A percentile compares a stretch with the other conserved stretches of the same genome.
Evolutionary conservation across 140 eudicot species (phyloP).

Genomic region (Oenanthe javanica): DNA sequence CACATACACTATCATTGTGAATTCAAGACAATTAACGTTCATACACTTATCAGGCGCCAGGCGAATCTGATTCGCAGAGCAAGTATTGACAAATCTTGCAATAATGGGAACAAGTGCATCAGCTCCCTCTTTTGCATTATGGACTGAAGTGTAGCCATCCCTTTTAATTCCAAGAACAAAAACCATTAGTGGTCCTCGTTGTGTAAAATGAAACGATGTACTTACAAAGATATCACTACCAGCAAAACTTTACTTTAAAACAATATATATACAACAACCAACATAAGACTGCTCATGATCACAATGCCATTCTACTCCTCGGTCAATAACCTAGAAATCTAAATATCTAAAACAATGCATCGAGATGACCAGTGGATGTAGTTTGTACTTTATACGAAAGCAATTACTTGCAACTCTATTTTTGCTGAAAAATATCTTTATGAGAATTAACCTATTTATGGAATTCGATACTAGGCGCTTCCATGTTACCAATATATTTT

Average conservation of each 20-base stretch:
- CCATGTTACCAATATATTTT: background rate
- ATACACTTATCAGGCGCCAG: constrained; percentile 79
- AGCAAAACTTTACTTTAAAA: background rate
- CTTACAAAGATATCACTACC: background rate
- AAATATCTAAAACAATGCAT: background rate
- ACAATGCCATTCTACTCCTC: background rate
- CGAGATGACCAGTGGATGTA: background rate
- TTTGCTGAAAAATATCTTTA: background rate
- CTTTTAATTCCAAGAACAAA: constrained; percentile 25
- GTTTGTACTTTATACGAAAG: background rate
- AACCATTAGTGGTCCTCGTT: background rate
- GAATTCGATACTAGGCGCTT: background rate
- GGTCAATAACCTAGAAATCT: background rate
- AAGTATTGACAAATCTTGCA: constrained; percentile 63
- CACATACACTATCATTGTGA: background rate
- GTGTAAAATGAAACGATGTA: background rate
- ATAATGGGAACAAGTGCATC: constrained; percentile 41
- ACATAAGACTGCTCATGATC: background rate
- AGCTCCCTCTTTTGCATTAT: constrained; percentile 52
- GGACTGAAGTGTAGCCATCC: constrained; percentile 77
- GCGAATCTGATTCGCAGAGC: constrained; percentile 70
- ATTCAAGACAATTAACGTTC: background rate
- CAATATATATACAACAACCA: background rate
- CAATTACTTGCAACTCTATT: background rate
- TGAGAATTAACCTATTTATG: background rate